phyloP scores from a whole-genome alignment of 2,329 filamentous ascomycete genomes.

The Colletotrichum trifolii region DNA sequence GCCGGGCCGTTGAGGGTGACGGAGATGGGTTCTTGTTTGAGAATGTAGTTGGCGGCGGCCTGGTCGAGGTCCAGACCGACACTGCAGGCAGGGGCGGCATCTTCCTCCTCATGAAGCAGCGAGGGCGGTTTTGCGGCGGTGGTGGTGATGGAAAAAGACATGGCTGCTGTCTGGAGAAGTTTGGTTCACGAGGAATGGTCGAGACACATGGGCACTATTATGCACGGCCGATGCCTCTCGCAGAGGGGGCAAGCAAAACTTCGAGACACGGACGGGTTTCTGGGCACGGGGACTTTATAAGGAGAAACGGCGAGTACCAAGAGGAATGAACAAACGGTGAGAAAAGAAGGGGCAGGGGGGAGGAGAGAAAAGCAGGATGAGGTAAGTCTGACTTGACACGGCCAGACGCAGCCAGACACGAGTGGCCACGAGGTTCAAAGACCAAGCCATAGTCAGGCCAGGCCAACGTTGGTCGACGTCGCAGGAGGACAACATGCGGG shows the following conservation, averaged over 20 bases:
- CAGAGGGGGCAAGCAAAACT: conserved; percentile 2
- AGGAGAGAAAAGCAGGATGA: conserved; percentile 9
- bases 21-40: conserved; percentile 62
- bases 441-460: conserved; percentile 1
- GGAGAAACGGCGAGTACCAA: background rate
- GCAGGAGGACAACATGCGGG: conserved; percentile 34
- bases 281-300: background rate
- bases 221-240: conserved; percentile 31
- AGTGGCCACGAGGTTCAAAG: conserved; percentile 29
- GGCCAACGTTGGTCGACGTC: conserved; percentile 13
- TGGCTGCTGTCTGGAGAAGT: conserved; percentile 14
- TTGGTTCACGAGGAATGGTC: conserved; percentile 4
- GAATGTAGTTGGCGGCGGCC: conserved; percentile 43
- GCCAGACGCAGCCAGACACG: conserved; percentile 3
- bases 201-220: conserved; percentile 37
- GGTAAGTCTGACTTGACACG: conserved; percentile 30
- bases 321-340: background rate
- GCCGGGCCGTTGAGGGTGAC: conserved; percentile 63
- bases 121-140: conserved; percentile 30
- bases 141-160: conserved; percentile 32
- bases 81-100: conserved; percentile 23
- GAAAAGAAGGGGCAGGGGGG: background rate
- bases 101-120: conserved; percentile 27
- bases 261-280: background rate
- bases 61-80: conserved; percentile 49